Conservation (phyloP, 305 asterid species). For the Fraxinus nigra region DNA sequence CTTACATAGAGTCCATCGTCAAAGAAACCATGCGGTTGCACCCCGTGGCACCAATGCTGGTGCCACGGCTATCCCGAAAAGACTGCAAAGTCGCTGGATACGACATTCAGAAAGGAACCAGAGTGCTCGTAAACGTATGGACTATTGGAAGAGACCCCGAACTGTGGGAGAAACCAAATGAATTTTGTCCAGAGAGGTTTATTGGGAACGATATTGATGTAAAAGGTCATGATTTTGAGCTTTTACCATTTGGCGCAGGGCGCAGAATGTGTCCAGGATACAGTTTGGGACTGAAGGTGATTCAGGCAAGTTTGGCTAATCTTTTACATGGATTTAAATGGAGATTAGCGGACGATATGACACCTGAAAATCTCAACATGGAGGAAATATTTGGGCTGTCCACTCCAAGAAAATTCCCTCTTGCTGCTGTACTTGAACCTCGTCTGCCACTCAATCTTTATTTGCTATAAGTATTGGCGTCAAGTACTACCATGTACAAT, state of each 20-base stretch:
- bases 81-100: conserved; percentile 39
- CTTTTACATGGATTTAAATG: neutral
- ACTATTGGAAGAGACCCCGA: neutral
- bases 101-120: conserved; percentile 34
- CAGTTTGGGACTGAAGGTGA: neutral
- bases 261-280: neutral
- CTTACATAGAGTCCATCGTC: conserved; percentile 34
- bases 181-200: neutral
- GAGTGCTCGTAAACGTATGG: neutral
- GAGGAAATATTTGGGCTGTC: neutral
- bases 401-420: neutral
- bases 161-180: neutral
- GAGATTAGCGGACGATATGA: neutral
- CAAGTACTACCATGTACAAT: too few species aligned
- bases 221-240: neutral
- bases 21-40: conserved; percentile 48
- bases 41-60: conserved; percentile 43
- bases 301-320: neutral
- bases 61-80: conserved; percentile 31
- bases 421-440: neutral
- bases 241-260: neutral
- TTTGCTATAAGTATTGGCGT: too few species aligned
- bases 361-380: neutral
- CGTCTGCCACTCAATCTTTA: neutral
- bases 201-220: neutral